A percentile compares a stretch with the other conserved stretches of the same genome.
These are phyloP conservation scores for Ganoderma lucidum DNA, from an alignment of 1,284 basidiomycete genomes.

Conservation along the genomic window DNA sequence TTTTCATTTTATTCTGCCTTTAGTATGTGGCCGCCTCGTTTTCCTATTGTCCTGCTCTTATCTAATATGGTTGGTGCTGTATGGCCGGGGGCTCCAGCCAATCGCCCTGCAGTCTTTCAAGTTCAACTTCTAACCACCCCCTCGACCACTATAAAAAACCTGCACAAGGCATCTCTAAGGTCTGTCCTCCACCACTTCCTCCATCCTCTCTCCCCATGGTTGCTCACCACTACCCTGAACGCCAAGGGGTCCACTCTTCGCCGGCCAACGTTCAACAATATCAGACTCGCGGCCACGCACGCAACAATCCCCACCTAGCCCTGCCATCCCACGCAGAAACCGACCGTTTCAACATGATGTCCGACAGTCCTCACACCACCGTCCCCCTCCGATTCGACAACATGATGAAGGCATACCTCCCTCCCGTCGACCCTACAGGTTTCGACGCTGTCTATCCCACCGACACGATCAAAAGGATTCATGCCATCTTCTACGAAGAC, in stretches of 20 bases:
- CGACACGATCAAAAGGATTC: not conserved
- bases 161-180: not conserved
- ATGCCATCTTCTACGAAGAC: not conserved
- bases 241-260: not conserved
- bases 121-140: not conserved
- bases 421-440: not conserved
- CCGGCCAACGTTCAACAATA: not conserved
- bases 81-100: not conserved
- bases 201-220: not conserved
- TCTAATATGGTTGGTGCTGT: not conserved
- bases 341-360: not conserved
- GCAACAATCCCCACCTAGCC: not conserved
- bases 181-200: not conserved
- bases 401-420: conserved; percentile 7
- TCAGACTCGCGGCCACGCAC: not conserved
- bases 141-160: not conserved
- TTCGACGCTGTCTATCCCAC: not conserved
- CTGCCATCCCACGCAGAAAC: not conserved
- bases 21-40: not conserved
- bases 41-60: not conserved
- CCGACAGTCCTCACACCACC: not conserved
- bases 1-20: not conserved
- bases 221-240: not conserved
- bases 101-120: not conserved
- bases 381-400: not conserved